Conservation (phyloP, 108 stramenopile genomes). For the Chaetoceros tenuissimus region DNA sequence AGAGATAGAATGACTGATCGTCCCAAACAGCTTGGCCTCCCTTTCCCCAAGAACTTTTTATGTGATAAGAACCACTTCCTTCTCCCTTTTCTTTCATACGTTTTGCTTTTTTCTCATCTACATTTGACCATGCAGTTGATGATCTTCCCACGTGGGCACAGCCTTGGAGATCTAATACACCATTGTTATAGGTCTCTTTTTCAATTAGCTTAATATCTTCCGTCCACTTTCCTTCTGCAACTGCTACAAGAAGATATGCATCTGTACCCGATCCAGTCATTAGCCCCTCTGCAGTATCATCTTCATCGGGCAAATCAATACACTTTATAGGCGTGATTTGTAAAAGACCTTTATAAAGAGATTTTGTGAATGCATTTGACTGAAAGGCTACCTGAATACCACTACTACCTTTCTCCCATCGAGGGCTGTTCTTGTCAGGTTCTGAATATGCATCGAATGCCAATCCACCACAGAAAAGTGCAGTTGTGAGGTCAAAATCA, state of each 20-base stretch:
- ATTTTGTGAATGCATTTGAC: slow-evolving; percentile 47
- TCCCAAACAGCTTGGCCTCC: slow-evolving; percentile 66
- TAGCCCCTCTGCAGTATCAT: slow-evolving; percentile 46
- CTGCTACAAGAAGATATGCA: slow-evolving; percentile 47
- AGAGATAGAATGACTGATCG: slow-evolving; percentile 68
- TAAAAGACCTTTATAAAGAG: slow-evolving; percentile 59
- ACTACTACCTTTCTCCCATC: slow-evolving; percentile 71
- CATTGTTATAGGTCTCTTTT: slow-evolving; percentile 64
- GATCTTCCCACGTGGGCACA: slow-evolving; percentile 70
- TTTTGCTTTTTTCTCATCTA: slow-evolving; percentile 46
- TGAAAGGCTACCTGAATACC: slow-evolving; percentile 73
- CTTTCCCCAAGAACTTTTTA: slow-evolving; percentile 49
- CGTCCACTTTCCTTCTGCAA: slow-evolving; percentile 64
- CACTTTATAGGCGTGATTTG: slow-evolving; percentile 49
- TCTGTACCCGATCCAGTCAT: slow-evolving; percentile 67
- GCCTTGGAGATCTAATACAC: slow-evolving; percentile 57
- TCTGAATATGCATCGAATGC: slow-evolving; percentile 79
- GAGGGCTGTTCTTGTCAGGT: slow-evolving; percentile 53
- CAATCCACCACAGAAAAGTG: slow-evolving; percentile 68
- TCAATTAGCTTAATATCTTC: slow-evolving; percentile 65
- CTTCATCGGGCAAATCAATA: slow-evolving; percentile 62
- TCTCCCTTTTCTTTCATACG: slow-evolving; percentile 31
- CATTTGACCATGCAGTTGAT: slow-evolving; percentile 68
- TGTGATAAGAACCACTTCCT: slow-evolving; percentile 56
- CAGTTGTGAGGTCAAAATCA: slow-evolving; percentile 41